Conservation (phyloP, 352 stramenopile species). For the Peronosclerospora sorghi region DNA sequence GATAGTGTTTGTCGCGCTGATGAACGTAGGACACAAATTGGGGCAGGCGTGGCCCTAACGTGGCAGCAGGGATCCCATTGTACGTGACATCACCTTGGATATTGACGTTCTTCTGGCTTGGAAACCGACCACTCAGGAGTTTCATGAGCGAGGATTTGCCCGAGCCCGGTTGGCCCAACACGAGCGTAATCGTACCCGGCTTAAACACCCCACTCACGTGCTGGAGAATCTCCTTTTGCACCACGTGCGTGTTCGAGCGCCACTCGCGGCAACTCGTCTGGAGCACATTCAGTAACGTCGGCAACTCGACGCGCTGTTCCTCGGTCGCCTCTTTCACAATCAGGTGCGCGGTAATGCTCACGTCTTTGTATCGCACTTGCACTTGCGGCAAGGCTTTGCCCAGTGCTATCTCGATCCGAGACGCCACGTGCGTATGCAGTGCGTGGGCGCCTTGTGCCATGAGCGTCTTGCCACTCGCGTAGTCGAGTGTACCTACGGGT, state of each 20-base stretch:
- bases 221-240: conserved; percentile 29
- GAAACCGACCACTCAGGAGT: conserved; percentile 29
- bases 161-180: conserved; percentile 33
- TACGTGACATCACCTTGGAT: conserved; percentile 30
- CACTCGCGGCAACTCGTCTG: conserved; percentile 10
- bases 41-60: conserved; percentile 9
- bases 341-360: conserved; percentile 22
- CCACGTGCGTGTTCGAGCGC: conserved; percentile 16
- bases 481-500: conserved; percentile 11
- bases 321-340: conserved; percentile 10
- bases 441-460: conserved; percentile 20
- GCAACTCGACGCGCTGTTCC: conserved; percentile 9
- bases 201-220: conserved; percentile 29
- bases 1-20: conserved; percentile 31
- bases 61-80: conserved; percentile 18
- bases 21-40: conserved; percentile 34
- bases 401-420: conserved; percentile 15
- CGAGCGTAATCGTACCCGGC: conserved; percentile 34
- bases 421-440: conserved; percentile 25
- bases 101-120: conserved; percentile 18
- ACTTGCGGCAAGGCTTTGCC: conserved; percentile 25
- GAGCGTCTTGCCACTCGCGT: conserved; percentile 19
- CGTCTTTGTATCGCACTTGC: conserved; percentile 29
- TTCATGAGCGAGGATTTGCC: conserved; percentile 50
- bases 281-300: conserved; percentile 12